Evolutionary conservation across 192 early-diverging fungal genomes (phyloP), one percentile per base, ranked within the genome.

Genomic region (Coemansia sp.): DNA sequence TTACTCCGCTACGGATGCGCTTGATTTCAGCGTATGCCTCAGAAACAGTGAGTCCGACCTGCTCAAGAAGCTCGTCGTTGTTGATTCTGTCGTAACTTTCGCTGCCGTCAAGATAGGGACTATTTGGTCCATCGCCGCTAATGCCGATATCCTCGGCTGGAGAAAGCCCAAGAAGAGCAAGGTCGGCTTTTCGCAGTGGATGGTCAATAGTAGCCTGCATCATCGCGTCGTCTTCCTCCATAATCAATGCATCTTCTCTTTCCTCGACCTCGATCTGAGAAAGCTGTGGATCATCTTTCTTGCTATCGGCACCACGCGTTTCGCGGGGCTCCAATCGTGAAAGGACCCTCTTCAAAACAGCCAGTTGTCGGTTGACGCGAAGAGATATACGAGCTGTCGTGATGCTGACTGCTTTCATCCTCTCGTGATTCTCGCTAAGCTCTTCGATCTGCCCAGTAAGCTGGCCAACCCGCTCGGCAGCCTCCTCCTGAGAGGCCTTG

Each of bases 381-480:
- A 65, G 49, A 8, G 76, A 62, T 6, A 74, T 64, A 13, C 71
- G 71, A 38, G 71, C 72, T 8, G 76, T 57, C 8, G 75, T 76
- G 45, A 65, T 66, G 69, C 68, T 70, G 47, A 65, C 67, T 2
- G 80, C 80, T 15, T 65, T 65, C 63, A 69, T 74, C n/a, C 80
- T 71, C 67, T 83, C 80, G 21, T 78, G 71, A 12, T 68, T 42
- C 26, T 74, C 80, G 59, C 69, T 67, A 7, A 83, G 72, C 37
- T 83, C 76, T 23, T 83, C 80, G 19, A 83, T 70, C 65, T 83
- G 80, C 11, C 47, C 71, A 5, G 63, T 61, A 53, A 83, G 64
- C n/a, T 67, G 57, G 4, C 68, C 38, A 15, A 74, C 69, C 7
- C 66, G 64, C 63, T 83, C 76, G 13, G 62, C 61, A 0, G 75